Evolutionary conservation across 1,139 yeast species (phyloP).

Genomic region (Blastobotrys serpentis): DNA sequence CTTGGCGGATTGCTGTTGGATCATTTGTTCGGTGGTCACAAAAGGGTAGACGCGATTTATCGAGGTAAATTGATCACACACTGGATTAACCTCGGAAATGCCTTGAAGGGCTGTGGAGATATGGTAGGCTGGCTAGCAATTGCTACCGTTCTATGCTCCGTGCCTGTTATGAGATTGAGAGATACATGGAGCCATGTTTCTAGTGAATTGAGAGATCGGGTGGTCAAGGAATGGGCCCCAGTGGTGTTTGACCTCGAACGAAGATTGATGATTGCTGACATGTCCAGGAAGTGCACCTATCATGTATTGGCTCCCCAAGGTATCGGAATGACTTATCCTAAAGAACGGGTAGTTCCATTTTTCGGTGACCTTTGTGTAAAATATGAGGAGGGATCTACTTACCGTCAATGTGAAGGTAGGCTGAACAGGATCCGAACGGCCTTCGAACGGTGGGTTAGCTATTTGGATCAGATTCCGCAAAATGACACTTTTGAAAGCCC

Average conservation of each 20-base stretch:
- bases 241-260: constrained; percentile 87
- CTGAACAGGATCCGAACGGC: constrained; percentile 71
- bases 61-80: constrained; percentile 70
- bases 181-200: constrained; percentile 78
- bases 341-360: constrained; percentile 80
- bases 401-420: constrained; percentile 62
- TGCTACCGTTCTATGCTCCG: constrained; percentile 78
- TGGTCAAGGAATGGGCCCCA: constrained; percentile 89
- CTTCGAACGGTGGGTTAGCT: constrained; percentile 79
- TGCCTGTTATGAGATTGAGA: constrained; percentile 72
- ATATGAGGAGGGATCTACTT: constrained; percentile 41
- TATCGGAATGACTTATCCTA: constrained; percentile 72
- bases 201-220: constrained; percentile 55
- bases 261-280: constrained; percentile 58
- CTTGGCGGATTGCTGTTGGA: constrained; percentile 67
- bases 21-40: constrained; percentile 58
- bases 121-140: constrained; percentile 96
- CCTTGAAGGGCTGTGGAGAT: constrained; percentile 78
- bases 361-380: constrained; percentile 77
- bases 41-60: constrained; percentile 33
- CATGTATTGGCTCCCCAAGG: constrained; percentile 90
- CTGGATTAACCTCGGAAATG: constrained; percentile 86
- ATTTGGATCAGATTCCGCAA: constrained; percentile 45
- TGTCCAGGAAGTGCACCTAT: constrained; percentile 50
- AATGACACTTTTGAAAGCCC: constrained; percentile 38